Evolutionary conservation across 495 filamentous ascomycete genomes (phyloP).

Genomic region (Hypoxylon cercidicola): DNA sequence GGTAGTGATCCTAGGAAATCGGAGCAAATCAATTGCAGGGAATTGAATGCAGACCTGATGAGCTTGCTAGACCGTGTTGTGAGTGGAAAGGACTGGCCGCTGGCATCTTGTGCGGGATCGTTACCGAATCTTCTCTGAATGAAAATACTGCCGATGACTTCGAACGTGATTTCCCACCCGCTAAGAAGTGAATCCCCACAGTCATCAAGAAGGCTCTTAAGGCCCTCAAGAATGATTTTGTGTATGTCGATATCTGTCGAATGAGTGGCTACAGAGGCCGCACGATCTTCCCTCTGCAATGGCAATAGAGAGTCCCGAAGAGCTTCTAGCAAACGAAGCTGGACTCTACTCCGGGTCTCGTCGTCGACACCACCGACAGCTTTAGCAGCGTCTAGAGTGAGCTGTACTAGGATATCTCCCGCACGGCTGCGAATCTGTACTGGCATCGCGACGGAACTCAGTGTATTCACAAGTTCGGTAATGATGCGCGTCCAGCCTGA

Average conservation of each 20-base stretch:
- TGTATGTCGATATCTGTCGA: slow-evolving; percentile 82
- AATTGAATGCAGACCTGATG: slow-evolving; percentile 84
- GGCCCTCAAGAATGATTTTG: slow-evolving; percentile 78
- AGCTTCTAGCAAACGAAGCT: slow-evolving; percentile 75
- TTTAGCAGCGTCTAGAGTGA: slow-evolving; percentile 72
- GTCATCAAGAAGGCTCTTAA: slow-evolving; percentile 86
- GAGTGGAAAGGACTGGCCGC: slow-evolving; percentile 39
- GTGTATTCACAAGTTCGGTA: slow-evolving; percentile 70
- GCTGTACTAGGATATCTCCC: slow-evolving; percentile 76
- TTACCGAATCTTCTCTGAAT: slow-evolving; percentile 50
- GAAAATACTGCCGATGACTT: slow-evolving; percentile 87
- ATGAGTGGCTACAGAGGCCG: slow-evolving; percentile 61
- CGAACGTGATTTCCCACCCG: slow-evolving; percentile 88
- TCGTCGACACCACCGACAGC: slow-evolving; percentile 59
- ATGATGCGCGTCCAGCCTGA: slow-evolving; percentile 82
- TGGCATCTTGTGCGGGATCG: slow-evolving; percentile 36
- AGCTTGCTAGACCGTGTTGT: slow-evolving; percentile 75
- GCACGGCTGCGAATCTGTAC: slow-evolving; percentile 74
- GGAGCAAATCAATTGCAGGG: slow-evolving; percentile 90
- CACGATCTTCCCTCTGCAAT: slow-evolving; percentile 55
- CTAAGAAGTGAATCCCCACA: slow-evolving; percentile 83
- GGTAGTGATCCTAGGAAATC: slow-evolving; percentile 89
- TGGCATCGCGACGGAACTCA: slow-evolving; percentile 64
- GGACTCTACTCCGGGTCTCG: slow-evolving; percentile 65
- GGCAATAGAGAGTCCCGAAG: slow-evolving; percentile 66